These are phyloP conservation scores for Rhizoclosmatium sp. DNA, from an alignment of 192 early-diverging fungal species.

Conservation along the genomic window DNA sequence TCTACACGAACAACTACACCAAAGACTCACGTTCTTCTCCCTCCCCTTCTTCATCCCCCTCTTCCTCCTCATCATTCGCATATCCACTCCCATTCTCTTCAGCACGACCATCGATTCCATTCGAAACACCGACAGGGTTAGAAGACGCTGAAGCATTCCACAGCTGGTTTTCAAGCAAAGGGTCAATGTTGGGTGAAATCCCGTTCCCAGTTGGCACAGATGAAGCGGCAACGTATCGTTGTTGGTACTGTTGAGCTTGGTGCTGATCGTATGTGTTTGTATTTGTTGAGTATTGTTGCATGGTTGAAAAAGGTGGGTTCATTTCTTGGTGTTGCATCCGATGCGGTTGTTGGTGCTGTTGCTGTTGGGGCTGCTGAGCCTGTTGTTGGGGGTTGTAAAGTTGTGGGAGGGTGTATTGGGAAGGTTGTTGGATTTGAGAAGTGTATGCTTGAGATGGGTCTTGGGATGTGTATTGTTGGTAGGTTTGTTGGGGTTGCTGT, in stretches of 20 bases:
- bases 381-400: background rate
- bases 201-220: background rate
- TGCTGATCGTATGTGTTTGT: background rate
- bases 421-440: background rate
- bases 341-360: background rate
- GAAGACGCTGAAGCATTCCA: constrained; percentile 1
- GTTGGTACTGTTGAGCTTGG: background rate
- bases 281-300: background rate
- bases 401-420: background rate
- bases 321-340: background rate
- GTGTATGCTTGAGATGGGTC: background rate
- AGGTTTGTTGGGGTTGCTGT: background rate
- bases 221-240: background rate
- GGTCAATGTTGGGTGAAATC: background rate
- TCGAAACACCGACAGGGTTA: background rate
- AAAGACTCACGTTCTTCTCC: background rate
- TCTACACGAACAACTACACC: no score
- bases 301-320: constrained; percentile 1
- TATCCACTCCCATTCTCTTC: background rate
- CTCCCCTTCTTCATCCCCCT: background rate
- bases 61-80: background rate
- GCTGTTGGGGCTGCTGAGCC: background rate
- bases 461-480: background rate
- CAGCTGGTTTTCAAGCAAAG: background rate
- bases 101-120: background rate